Evolutionary conservation across 352 stramenopile genomes (phyloP).

Genomic region (Phytophthora podocarpi): DNA sequence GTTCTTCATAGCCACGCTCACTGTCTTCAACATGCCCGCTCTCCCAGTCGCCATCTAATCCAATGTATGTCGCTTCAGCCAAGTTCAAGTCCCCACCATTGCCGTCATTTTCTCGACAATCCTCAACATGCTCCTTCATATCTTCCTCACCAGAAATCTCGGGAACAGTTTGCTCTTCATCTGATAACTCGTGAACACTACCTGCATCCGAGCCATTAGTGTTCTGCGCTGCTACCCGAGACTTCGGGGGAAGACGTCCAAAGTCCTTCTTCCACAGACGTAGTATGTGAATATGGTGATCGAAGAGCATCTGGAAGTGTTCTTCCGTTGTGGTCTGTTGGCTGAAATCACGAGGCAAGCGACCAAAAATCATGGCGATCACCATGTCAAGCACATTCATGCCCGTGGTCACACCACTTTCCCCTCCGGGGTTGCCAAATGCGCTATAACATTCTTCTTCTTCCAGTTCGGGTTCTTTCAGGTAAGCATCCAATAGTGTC

Average conservation of each 20-base stretch:
- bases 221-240: conserved; percentile 12
- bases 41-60: conserved; percentile 42
- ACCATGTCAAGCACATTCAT: conserved; percentile 90
- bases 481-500: conserved; percentile 58
- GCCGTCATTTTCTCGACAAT: conserved; percentile 20
- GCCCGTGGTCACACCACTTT: conserved; percentile 31
- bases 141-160: conserved; percentile 24
- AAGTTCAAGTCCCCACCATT: conserved; percentile 7
- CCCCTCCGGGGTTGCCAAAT: conserved; percentile 32
- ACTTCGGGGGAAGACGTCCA: conserved; percentile 61
- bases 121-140: conserved; percentile 19
- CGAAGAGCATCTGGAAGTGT: conserved; percentile 77
- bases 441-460: conserved; percentile 53
- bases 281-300: conserved; percentile 82
- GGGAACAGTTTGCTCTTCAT: conserved; percentile 7
- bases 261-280: conserved; percentile 88
- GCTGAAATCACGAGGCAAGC: conserved; percentile 72
- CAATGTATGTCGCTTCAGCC: conserved; percentile 11
- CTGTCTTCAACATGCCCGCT: conserved; percentile 6
- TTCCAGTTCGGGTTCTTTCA: conserved; percentile 61
- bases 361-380: conserved; percentile 84
- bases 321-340: conserved; percentile 58
- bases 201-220: conserved; percentile 13
- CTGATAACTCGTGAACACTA: conserved; percentile 12
- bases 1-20: background rate